Base-by-base conservation (phyloP, 345 rosid species). In the Lumnitzera littorea region DNA sequence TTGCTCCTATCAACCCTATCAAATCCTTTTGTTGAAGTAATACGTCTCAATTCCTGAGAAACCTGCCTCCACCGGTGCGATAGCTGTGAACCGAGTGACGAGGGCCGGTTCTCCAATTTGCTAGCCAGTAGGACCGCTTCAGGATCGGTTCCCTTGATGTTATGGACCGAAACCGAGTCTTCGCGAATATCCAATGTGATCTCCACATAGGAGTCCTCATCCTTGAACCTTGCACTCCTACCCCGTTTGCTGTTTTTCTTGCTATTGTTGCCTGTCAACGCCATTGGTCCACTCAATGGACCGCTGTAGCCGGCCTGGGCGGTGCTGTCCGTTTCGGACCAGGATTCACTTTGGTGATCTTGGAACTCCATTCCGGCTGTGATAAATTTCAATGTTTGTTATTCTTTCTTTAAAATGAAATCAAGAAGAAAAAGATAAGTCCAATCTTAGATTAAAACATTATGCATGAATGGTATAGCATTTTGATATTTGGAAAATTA, bases 41-140 rank as follows among this genome's bases (percentile, higher is more conserved):
- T 68, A 23, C 78, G 65, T 73, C 72, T 83, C 15, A 90, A 72
- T 62, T 72, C 91, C 29, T 76, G 88, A 1, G 95, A 90, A 24
- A 82, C 78, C 27, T 82, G 88, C 52, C 72, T 63, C n/a, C 81
- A 5, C 17, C 62, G 60, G 27, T 69, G 46, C 3, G 82, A 72
- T 23, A 81, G 55, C 4, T 70, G 77, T 8, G 84, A 63, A 0
- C 84, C 75, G 5, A 84, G 69, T 3, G 90, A 75, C 11, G 67
- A 65, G 11, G 59, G 53, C 63, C 56, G 64, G 29, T 58, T 67
- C 74, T 74, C 83, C 41, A 80, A 29, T 62, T 58, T 71, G 53
- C 70, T 73, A 0, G 84, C 80, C 29, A 84, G 62, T 62, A 50
- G 55, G 10, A 82, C 74, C 1, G 80, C 69, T 58, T 72, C 82